These are phyloP conservation scores for Entophlyctis helioformis DNA, from an alignment of 192 early-diverging fungal species.

Conservation along the genomic window DNA sequence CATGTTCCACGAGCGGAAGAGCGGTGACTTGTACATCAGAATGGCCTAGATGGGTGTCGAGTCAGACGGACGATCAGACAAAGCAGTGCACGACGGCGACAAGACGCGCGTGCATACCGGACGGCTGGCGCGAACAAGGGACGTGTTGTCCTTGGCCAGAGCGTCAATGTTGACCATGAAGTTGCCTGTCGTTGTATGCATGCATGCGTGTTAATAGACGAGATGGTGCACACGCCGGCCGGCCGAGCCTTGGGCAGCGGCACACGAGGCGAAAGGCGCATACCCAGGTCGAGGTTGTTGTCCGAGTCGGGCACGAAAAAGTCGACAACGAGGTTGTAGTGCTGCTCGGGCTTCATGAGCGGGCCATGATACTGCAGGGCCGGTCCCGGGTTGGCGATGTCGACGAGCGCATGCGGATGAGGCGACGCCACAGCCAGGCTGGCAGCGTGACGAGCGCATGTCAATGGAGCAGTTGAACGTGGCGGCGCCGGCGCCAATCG, in stretches of 20 bases:
- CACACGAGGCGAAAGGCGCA: neutral
- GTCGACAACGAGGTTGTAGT: constrained; percentile 44
- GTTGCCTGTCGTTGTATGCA: constrained; percentile 18
- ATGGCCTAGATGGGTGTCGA: constrained; percentile 6
- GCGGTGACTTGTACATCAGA: constrained; percentile 24
- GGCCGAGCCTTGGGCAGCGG: too few relatives aligned
- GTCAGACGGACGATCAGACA: neutral
- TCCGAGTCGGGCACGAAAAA: constrained; percentile 48
- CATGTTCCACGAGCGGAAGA: constrained; percentile 19
- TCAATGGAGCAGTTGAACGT: neutral
- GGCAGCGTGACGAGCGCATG: neutral
- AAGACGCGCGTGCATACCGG: constrained; percentile 18
- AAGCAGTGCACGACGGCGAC: constrained; percentile 5
- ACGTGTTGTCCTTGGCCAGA: constrained; percentile 17
- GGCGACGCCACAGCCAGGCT: constrained; percentile 18
- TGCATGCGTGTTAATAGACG: neutral
- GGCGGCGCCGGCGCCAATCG: neutral
- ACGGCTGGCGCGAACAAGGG: constrained; percentile 20
- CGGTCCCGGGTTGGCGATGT: neutral
- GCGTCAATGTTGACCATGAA: constrained; percentile 57
- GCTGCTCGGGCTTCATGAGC: constrained; percentile 31
- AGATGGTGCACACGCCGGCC: neutral
- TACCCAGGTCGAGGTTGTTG: constrained; percentile 37
- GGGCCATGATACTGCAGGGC: neutral
- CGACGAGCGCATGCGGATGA: neutral